Evolutionary conservation across 306 rosid species (phyloP).

Genomic region (Cyamopsis tetragonoloba): DNA sequence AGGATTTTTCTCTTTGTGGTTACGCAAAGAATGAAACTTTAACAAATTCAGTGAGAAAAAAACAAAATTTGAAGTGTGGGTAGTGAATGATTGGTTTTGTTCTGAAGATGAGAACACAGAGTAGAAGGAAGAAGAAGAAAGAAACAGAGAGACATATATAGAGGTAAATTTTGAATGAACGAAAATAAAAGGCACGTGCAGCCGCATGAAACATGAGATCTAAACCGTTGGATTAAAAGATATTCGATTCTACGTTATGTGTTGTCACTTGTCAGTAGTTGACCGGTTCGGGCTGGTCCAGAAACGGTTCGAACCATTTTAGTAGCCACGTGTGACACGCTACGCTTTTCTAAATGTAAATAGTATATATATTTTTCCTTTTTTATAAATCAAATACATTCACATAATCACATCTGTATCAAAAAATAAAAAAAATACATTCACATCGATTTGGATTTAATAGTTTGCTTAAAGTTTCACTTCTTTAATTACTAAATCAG

Average conservation of each 20-base stretch:
- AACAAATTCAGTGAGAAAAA: neutral
- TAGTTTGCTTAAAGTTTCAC: too few relatives aligned
- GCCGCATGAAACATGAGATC: neutral
- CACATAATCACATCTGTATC: too few relatives aligned
- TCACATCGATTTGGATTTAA: too few relatives aligned
- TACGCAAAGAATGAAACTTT: neutral
- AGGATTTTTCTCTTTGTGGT: neutral
- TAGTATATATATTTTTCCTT: too few relatives aligned
- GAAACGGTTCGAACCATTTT: conserved; percentile 13
- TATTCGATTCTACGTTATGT: neutral
- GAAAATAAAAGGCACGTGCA: neutral
- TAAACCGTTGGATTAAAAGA: conserved; percentile 36
- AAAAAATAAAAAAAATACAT: too few relatives aligned
- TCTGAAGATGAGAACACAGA: neutral
- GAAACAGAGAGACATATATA: neutral
- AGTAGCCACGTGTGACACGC: too few relatives aligned
- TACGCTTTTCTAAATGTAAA: too few relatives aligned
- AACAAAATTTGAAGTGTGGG: neutral
- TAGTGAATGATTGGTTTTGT: conserved; percentile 15
- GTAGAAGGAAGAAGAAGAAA: neutral
- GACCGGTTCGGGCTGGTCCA: conserved; percentile 28
- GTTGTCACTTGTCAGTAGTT: neutral
- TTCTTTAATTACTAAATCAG: too few relatives aligned
- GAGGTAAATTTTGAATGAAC: neutral
- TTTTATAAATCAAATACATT: too few relatives aligned